A percentile compares a stretch with the other conserved stretches of the same genome.
phyloP scores from a whole-genome alignment of 805 yeast species.

The Kregervanrija delftensis region DNA sequence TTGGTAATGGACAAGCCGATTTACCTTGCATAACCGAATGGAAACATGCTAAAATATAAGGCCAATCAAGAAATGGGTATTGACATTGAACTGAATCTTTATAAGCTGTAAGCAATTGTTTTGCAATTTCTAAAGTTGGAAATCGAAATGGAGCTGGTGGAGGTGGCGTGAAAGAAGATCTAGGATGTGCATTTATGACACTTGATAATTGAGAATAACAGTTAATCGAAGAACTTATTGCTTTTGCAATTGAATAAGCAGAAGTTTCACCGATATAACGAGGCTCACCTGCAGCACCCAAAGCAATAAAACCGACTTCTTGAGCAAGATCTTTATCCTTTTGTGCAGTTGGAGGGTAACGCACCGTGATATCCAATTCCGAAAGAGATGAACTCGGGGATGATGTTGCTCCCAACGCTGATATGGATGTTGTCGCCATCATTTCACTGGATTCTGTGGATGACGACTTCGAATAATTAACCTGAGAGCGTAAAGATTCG shows the following conservation, averaged over 20 bases:
- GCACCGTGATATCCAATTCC: neutral
- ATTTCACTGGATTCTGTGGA: too few relatives aligned
- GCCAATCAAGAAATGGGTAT: slow-evolving; percentile 30
- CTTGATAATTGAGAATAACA: slow-evolving; percentile 6
- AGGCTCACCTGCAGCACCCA: slow-evolving; percentile 25
- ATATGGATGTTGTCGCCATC: too few relatives aligned
- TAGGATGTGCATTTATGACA: slow-evolving; percentile 1
- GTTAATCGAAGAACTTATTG: slow-evolving; percentile 20
- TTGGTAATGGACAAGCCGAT: slow-evolving; percentile 11
- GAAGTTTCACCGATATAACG: slow-evolving; percentile 27
- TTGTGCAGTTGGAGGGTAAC: slow-evolving; percentile 4
- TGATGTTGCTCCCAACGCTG: too few relatives aligned
- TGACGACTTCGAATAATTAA: neutral
- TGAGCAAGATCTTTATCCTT: slow-evolving; percentile 16
- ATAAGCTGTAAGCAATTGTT: slow-evolving; percentile 17
- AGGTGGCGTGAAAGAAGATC: too few relatives aligned
- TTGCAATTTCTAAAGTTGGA: slow-evolving; percentile 15
- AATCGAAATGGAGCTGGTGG: slow-evolving; percentile 12
- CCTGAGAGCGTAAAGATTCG: neutral
- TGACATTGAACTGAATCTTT: slow-evolving; percentile 27
- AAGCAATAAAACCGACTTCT: slow-evolving; percentile 26
- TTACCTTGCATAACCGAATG: slow-evolving; percentile 15
- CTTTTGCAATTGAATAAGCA: slow-evolving; percentile 28
- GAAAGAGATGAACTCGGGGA: neutral
- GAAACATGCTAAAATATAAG: slow-evolving; percentile 15